These are phyloP conservation scores for Aspergillus campestris DNA, from an alignment of 495 filamentous ascomycete genomes.

Conservation along the genomic window DNA sequence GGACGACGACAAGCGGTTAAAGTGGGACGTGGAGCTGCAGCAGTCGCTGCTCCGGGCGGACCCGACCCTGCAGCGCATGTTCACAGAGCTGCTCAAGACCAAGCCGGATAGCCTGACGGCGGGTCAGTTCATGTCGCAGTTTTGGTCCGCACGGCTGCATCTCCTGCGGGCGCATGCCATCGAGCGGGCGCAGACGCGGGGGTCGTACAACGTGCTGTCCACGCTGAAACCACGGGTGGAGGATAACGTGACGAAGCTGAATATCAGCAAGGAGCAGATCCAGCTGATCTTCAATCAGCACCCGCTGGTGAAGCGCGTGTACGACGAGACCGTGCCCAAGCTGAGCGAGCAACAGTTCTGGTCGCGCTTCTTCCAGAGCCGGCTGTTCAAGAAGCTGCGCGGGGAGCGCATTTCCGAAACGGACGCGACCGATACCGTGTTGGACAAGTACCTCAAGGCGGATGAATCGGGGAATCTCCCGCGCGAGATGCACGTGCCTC, in stretches of 20 bases:
- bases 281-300: conserved; percentile 89
- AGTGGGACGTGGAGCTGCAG: conserved; percentile 68
- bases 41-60: conserved; percentile 75
- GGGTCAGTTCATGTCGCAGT: conserved; percentile 73
- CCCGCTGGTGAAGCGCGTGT: conserved; percentile 80
- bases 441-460: conserved; percentile 75
- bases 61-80: conserved; percentile 62
- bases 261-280: conserved; percentile 86
- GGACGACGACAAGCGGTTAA: conserved; percentile 71
- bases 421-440: conserved; percentile 62
- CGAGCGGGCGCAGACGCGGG: conserved; percentile 72
- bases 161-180: conserved; percentile 85
- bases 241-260: conserved; percentile 69
- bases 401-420: conserved; percentile 73
- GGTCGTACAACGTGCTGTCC: conserved; percentile 86
- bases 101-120: conserved; percentile 76
- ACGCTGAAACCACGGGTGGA: conserved; percentile 76
- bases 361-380: conserved; percentile 83
- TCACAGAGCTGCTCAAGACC: conserved; percentile 65
- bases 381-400: conserved; percentile 82
- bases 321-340: conserved; percentile 87
- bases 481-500: conserved; percentile 58
- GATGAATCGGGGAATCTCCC: conserved; percentile 50
- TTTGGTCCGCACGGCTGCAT: conserved; percentile 83
- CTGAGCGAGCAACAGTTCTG: conserved; percentile 76